phyloP scores from a whole-genome alignment of 2,329 filamentous ascomycete genomes.

The Coniella vitis region DNA sequence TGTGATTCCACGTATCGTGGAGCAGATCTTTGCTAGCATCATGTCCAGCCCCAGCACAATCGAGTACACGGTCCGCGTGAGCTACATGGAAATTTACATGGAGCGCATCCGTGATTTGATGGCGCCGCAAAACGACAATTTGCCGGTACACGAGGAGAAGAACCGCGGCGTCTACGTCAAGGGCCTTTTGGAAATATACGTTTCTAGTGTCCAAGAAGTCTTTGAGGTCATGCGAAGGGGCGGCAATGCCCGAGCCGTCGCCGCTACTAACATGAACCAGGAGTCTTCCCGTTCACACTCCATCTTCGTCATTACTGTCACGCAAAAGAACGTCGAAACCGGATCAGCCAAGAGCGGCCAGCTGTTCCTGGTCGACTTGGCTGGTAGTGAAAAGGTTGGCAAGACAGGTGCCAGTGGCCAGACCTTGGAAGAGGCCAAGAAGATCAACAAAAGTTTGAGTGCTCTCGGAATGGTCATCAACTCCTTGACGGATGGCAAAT shows the following conservation, averaged over 20 bases:
- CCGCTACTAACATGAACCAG: slow-evolving; percentile 98
- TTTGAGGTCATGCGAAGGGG: slow-evolving; percentile 95
- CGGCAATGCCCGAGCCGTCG: slow-evolving; percentile 81
- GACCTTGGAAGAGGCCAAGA: slow-evolving; percentile 96
- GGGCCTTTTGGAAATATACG: slow-evolving; percentile 88
- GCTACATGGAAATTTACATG: slow-evolving; percentile 99
- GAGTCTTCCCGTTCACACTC: slow-evolving; percentile 97
- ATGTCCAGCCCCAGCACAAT: slow-evolving; percentile 86
- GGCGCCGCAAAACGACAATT: slow-evolving; percentile 87
- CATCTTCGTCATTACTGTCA: slow-evolving; percentile 94
- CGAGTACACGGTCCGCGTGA: slow-evolving; percentile 97
- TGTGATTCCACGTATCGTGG: slow-evolving; percentile 93
- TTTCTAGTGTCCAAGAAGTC: slow-evolving; percentile 90
- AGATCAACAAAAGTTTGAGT: slow-evolving; percentile 99
- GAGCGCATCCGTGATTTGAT: slow-evolving; percentile 93
- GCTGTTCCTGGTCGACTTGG: slow-evolving; percentile 95
- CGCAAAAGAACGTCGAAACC: slow-evolving; percentile 95
- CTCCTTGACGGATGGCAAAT: slow-evolving; percentile 92
- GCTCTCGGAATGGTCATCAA: slow-evolving; percentile 99
- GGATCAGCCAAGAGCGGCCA: slow-evolving; percentile 94
- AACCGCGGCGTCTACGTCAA: slow-evolving; percentile 95
- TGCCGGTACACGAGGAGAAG: slow-evolving; percentile 98
- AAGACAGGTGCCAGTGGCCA: slow-evolving; percentile 98
- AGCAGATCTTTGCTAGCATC: slow-evolving; percentile 96
- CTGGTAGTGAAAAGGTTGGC: slow-evolving; percentile 96